These are phyloP conservation scores for Penicillium soppii DNA, from an alignment of 495 filamentous ascomycete genomes.

Conservation along the genomic window DNA sequence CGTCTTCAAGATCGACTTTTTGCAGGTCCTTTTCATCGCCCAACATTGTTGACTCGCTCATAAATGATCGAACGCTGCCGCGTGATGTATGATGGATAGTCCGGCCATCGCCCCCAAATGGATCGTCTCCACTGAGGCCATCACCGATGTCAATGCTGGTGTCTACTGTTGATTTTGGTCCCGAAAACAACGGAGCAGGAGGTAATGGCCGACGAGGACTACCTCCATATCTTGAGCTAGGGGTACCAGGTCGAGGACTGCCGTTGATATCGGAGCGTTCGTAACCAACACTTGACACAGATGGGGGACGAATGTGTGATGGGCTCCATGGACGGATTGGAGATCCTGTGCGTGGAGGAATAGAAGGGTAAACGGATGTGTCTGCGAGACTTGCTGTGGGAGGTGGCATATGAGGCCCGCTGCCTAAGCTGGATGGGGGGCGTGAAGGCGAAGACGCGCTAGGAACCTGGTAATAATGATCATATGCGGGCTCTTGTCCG, in stretches of 20 bases:
- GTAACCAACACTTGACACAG: slow-evolving; percentile 61
- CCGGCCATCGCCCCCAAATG: slow-evolving; percentile 67
- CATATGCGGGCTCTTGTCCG: slow-evolving; percentile 23
- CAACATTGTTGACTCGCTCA: slow-evolving; percentile 62
- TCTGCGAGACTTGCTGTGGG: slow-evolving; percentile 46
- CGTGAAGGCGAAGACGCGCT: slow-evolving; percentile 42
- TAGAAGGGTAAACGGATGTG: slow-evolving; percentile 40
- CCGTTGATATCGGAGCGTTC: slow-evolving; percentile 89
- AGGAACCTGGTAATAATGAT: slow-evolving; percentile 34
- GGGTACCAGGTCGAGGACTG: slow-evolving; percentile 84
- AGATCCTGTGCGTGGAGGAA: slow-evolving; percentile 51
- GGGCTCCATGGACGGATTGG: slow-evolving; percentile 75
- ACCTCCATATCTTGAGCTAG: slow-evolving; percentile 81
- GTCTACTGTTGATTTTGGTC: slow-evolving; percentile 37
- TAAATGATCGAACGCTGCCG: slow-evolving; percentile 59
- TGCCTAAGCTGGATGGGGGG: slow-evolving; percentile 54
- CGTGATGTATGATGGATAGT: slow-evolving; percentile 42
- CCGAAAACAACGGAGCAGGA: slow-evolving; percentile 80
- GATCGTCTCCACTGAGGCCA: slow-evolving; percentile 67
- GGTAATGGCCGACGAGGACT: slow-evolving; percentile 87
- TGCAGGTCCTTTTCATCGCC: slow-evolving; percentile 53
- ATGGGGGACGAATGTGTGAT: slow-evolving; percentile 53
- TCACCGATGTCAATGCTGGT: slow-evolving; percentile 53
- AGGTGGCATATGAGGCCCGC: slow-evolving; percentile 55
- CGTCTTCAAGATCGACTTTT: slow-evolving; percentile 44